A percentile compares a stretch with the other conserved stretches of the same genome.
Evolutionary conservation across 345 rosid genomes (phyloP).

Genomic region (Salix exigua): DNA sequence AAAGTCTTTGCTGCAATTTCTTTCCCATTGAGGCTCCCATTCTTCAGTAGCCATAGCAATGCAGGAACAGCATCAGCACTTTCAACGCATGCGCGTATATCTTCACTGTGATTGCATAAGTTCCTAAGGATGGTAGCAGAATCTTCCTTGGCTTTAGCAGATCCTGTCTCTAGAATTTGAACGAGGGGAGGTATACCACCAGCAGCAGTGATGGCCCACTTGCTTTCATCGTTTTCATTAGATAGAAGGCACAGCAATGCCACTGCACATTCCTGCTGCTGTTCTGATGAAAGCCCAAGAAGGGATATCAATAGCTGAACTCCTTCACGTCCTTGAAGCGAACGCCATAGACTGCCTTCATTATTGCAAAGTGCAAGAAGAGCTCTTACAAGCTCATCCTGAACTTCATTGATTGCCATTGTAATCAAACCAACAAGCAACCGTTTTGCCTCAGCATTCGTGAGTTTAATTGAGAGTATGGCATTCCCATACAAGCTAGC

Average conservation of each 20-base stretch:
- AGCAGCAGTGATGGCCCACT: conserved; percentile 99
- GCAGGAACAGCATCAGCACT: conserved; percentile 99
- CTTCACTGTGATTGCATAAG: conserved; percentile 99
- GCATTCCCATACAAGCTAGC: conserved; percentile 97
- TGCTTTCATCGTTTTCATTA: conserved; percentile 96
- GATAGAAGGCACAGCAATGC: conserved; percentile 93
- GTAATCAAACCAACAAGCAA: conserved; percentile 98
- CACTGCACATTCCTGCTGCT: conserved; percentile 99
- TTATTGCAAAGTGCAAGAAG: conserved; percentile 79
- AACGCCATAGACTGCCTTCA: conserved; percentile 89
- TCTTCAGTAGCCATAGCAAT: conserved; percentile 90
- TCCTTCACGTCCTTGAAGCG: conserved; percentile 98
- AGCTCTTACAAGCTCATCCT: conserved; percentile 89
- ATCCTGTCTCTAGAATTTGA: conserved; percentile 95
- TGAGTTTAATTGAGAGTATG: conserved; percentile 66
- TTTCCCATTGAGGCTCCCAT: conserved; percentile 94
- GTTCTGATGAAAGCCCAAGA: conserved; percentile 98
- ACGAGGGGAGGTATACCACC: conserved; percentile 99
- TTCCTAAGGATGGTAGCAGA: conserved; percentile 94
- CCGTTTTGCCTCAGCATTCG: conserved; percentile 84
- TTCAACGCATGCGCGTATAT: conserved; percentile 98
- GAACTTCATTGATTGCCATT: conserved; percentile 91
- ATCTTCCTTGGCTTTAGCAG: conserved; percentile 97
- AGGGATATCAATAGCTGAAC: conserved; percentile 94
- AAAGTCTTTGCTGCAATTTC: conserved; percentile 98